Evolutionary conservation across 2,329 filamentous ascomycete genomes (phyloP).

Genomic region (Ascochyta koolunga): DNA sequence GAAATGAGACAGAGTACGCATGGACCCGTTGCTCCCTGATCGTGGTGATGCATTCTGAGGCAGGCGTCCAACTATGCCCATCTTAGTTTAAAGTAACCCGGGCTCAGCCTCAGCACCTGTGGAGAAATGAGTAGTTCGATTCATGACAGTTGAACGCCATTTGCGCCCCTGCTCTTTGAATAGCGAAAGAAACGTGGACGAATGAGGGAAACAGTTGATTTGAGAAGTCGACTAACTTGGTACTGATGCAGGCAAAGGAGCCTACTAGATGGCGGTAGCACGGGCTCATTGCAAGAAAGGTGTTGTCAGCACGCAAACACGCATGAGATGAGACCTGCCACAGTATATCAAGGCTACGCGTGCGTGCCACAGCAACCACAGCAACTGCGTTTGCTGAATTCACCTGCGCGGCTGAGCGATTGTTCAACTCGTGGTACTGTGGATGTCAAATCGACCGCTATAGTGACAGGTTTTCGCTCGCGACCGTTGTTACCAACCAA

Average conservation of each 20-base stretch:
- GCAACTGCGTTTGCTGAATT: conserved; percentile 24
- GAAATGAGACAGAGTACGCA: conserved; percentile 32
- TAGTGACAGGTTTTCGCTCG: not conserved
- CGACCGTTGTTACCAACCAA: not conserved
- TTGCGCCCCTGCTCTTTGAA: conserved; percentile 14
- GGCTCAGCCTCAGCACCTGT: conserved; percentile 39
- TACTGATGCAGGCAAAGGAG: conserved; percentile 14
- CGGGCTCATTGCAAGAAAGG: conserved; percentile 17
- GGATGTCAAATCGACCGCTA: conserved; percentile 11
- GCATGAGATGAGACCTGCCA: conserved; percentile 21
- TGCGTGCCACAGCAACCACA: conserved; percentile 23
- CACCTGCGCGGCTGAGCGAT: conserved; percentile 26
- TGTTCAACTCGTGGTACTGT: conserved; percentile 31
- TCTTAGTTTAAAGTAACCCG: conserved; percentile 20
- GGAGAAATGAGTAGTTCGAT: conserved; percentile 26
- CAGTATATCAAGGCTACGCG: conserved; percentile 18
- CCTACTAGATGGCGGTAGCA: conserved; percentile 34
- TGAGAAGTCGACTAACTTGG: conserved; percentile 19
- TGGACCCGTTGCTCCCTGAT: conserved; percentile 22
- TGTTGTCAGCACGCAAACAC: conserved; percentile 18
- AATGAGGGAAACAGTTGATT: conserved; percentile 17
- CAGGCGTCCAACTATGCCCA: conserved; percentile 33
- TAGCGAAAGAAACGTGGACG: conserved; percentile 18
- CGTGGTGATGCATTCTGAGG: conserved; percentile 24
- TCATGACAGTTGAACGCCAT: conserved; percentile 21